Base-by-base conservation (phyloP, 305 asterid genomes). In the Nicotiana rustica region DNA sequence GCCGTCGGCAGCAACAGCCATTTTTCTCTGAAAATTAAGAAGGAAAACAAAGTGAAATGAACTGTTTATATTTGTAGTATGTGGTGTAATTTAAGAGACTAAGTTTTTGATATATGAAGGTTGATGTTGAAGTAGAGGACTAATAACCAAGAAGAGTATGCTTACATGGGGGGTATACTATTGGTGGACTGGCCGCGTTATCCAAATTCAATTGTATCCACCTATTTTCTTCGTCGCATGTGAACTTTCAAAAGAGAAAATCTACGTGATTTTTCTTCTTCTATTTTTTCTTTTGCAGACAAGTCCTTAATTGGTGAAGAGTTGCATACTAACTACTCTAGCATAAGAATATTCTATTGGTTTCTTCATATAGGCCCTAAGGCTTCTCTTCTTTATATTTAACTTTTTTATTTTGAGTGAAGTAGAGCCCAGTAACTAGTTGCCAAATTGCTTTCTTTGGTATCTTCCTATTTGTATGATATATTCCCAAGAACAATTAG, bases 131-230 rank as follows among this genome's bases (percentile, higher is more conserved):
- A 71, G 35, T 44, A 36, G 21, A 83, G 44, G 75, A 47, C 41
- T 61, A 55, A 17, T 7, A 55, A 55, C 64, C 25, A 59, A n/a
- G 10, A 59, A 61, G 67, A 29, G 67, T 61, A 12, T 10, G 88
- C 79, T 85, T 91, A 85, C 90, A 88, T 85, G 90, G 89, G 68
- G 68, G 78, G 92, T 89, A 86, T 91, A 90, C 83, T 83, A 86
- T 83, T 90, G 93, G 87, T 84, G 83, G 84, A 80, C 57, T 84
- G 62, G 88, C 89, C 91, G 85, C 69, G 87, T 88, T 95, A 95
- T 95, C 98, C 96, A 91, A 83, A 89, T 88, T 89, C 82, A 87
- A 82, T 86, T 62, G 60, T 83, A 82, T 88, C 97, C 98, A 95
- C 97, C 91, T 90, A 80, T 92, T 88, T 82, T 75, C 36, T 15